Evolutionary conservation across 2,329 filamentous ascomycete genomes (phyloP), one percentile per base, ranked within the genome.

Genomic region (Aspergillus tanneri): DNA sequence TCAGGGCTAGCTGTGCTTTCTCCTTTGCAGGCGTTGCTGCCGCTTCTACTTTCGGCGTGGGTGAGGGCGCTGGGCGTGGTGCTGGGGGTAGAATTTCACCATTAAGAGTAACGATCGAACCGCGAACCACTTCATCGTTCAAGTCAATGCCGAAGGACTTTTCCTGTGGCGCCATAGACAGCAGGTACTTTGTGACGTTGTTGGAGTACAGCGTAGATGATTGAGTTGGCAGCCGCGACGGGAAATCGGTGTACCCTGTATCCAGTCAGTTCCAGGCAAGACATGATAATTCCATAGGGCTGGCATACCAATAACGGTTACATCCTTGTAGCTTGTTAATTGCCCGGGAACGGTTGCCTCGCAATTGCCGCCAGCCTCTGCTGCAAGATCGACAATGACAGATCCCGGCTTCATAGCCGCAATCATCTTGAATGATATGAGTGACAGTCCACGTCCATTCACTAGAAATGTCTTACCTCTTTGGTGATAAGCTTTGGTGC

Each of bases 191-290:
- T 57, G 86, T 90, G 60, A 95, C 91, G 64, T 96, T 96, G 78
- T 95, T 96, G 2, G 88, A 93, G 70, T 95, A 96, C 16, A 96
- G 74, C 0, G 88, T 95, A 0, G 90, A 95, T 0, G 90, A 89
- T 67, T 96, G 90, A 0, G 90, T 95, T 0, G 90, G 89, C 2
- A 96, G 77, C 37, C 90, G 82, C 24, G 90, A 95, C 0, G 90
- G 90, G 22, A 95, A 77, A 69, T 96, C 90, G 35, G 90, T 95
- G 67, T 95, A 95, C 25, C 87, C 81, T 83, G 38, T 16, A n/a
- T 22, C 12, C 10, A 18, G 22, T 50, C 14, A 43, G 39, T 27
- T 12, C 24, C 27, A 35, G 16, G 18, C 34, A 28, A 22, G 11
- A 3, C 2, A 25, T 10, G 7, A 24, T 9, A 1, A 8, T 14